Percentiles rank a stretch among this genome's conserved stretches.
Conservation (phyloP, 1,139 yeast genomes). For the Yamadazyma membranifaciens region DNA sequence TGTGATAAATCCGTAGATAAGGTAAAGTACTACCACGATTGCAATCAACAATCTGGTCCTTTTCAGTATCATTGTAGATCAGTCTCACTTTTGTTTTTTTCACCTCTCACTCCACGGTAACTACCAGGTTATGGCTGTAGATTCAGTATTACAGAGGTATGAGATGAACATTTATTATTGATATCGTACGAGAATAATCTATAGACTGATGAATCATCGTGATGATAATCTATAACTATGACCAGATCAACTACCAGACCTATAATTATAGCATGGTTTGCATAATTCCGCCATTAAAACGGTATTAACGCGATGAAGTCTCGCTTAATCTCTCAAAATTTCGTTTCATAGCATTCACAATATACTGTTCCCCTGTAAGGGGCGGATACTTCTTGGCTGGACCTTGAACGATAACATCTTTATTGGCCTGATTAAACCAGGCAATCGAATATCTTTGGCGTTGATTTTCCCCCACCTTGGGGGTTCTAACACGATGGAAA, state of each 20-base stretch:
- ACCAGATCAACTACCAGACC: no score
- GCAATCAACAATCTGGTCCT: constrained; percentile 1
- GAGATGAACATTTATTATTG: no score
- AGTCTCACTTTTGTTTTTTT: not conserved
- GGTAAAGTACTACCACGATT: constrained; percentile 9
- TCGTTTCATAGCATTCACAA: constrained; percentile 25
- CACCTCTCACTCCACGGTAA: not conserved
- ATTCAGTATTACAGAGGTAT: no score
- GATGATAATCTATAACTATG: no score
- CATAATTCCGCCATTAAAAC: not conserved
- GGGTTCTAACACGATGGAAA: constrained; percentile 27
- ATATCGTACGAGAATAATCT: no score
- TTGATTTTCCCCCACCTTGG: constrained; percentile 20
- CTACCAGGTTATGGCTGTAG: no score
- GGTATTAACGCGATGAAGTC: constrained; percentile 1
- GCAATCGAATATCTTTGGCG: constrained; percentile 23
- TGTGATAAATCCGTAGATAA: constrained; percentile 12
- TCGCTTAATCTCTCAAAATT: constrained; percentile 16
- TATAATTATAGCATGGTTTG: no score
- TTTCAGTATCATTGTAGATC: constrained; percentile 2
- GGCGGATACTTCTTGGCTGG: constrained; percentile 23
- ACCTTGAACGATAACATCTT: constrained; percentile 28
- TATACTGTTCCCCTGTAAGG: constrained; percentile 24
- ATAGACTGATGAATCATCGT: no score
- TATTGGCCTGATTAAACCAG: constrained; percentile 28